Base-by-base conservation (phyloP, 2,329 filamentous ascomycete species). In the Arthrobotrys entomopaga region DNA sequence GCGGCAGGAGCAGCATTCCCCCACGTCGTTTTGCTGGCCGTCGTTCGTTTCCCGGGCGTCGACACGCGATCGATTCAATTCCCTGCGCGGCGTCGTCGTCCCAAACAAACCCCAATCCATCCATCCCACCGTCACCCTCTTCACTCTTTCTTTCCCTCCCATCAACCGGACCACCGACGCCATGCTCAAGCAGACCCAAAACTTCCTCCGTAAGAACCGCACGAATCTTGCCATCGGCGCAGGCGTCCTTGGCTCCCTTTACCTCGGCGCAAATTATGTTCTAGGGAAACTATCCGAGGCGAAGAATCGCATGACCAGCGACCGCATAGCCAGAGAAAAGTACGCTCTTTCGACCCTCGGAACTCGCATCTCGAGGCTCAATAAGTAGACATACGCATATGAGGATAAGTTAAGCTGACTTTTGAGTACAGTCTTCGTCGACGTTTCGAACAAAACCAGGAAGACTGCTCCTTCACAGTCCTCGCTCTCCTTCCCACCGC, bases 371-470 rank as follows among this genome's bases (percentile, higher is more conserved):
- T 58, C 40, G 13, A 19, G 7, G 29, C 8, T 20, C 11, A 16
- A 26, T 22, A 2, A 1, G 58, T 60, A 24, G n/a, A 8, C 3
- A 11, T 26, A 34, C 5, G n/a, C n/a, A 34, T 34, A 34, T 34
- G 6, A 8, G 29, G 29, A 34, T 34, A 34, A 8, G 29, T 7
- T 34, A 19, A 49, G 49, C 58, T 57, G 22, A 54, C 57, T 20
- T 24, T 43, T 15, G 4, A 6, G 10, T 38, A 71, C 79, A 98
- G 94, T 82, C 87, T 99, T 75, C 93, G 93, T 59, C 91, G 95
- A 71, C 91, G 95, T 80, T 99, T 99, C 83, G 92, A 98, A 82
- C 95, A 99, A 83, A 99, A 99, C 82, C 95, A 99, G 81, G 94
- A 97, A 81, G 95, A 99, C 82, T 99, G 95, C 83, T 97, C 94